Evolutionary conservation across 257 asterid species (phyloP).

Genomic region (Solanum appendiculatum): DNA sequence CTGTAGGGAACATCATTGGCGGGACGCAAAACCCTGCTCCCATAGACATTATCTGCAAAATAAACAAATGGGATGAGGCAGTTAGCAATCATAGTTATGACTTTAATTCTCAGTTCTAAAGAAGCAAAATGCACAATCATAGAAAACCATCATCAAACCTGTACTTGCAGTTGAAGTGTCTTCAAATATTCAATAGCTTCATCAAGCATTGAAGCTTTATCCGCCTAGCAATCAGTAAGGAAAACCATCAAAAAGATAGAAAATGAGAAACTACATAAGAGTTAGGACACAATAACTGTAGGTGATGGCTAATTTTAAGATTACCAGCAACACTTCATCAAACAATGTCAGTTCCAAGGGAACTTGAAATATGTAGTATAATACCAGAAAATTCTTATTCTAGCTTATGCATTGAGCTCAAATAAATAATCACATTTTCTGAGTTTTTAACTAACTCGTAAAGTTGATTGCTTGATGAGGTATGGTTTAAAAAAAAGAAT

Average conservation of each 20-base stretch:
- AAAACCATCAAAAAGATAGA: background rate
- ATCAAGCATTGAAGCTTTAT: constrained; percentile 99
- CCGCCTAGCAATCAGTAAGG: constrained; percentile 44
- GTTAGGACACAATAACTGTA: background rate
- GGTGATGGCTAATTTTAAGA: background rate
- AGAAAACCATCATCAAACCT: constrained; percentile 42
- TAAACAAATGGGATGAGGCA: background rate
- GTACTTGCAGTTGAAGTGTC: constrained; percentile 95
- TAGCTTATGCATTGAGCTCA: background rate
- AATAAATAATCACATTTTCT: background rate
- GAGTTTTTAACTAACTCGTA: background rate
- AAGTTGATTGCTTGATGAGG: background rate
- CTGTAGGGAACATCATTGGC: constrained; percentile 65
- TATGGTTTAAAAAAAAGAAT: background rate
- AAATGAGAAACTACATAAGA: background rate
- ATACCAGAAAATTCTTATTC: background rate
- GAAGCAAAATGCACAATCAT: background rate
- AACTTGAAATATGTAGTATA: background rate
- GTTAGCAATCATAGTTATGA: background rate
- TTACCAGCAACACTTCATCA: background rate
- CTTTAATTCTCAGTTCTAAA: background rate
- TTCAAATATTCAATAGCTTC: constrained; percentile 96
- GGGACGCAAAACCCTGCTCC: constrained; percentile 89
- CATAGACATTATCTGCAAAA: constrained; percentile 83
- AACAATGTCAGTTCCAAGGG: background rate